These are phyloP conservation scores for Picocystis salinarum DNA, from an alignment of 139 green algal species.

Conservation along the genomic window DNA sequence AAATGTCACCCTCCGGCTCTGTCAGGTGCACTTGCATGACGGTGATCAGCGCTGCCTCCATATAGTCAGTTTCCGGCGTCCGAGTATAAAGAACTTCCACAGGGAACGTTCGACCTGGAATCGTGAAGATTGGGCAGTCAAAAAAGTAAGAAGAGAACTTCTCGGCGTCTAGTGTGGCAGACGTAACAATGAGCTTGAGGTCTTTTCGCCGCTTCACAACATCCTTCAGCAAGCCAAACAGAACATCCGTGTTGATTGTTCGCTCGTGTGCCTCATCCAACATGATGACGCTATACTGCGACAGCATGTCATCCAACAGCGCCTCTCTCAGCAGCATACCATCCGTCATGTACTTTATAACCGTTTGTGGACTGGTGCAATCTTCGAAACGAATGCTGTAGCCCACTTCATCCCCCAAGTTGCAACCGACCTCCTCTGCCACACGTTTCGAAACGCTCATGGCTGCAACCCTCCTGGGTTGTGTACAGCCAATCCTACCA, in stretches of 20 bases:
- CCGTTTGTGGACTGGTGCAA: constrained; percentile 63
- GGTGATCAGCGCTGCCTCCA: constrained; percentile 86
- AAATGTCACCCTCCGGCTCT: constrained; percentile 63
- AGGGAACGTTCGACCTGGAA: constrained; percentile 61
- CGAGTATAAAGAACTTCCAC: constrained; percentile 65
- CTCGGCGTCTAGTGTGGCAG: constrained; percentile 83
- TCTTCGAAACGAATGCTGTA: constrained; percentile 97
- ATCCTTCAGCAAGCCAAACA: constrained; percentile 94
- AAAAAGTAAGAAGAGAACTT: constrained; percentile 94
- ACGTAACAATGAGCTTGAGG: constrained; percentile 68
- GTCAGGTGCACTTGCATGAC: constrained; percentile 87
- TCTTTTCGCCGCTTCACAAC: constrained; percentile 15
- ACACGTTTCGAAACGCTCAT: constrained; percentile 93
- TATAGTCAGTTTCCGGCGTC: constrained; percentile 70
- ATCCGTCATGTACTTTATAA: constrained; percentile 97
- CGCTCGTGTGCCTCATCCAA: constrained; percentile 96
- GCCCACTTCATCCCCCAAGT: constrained; percentile 65
- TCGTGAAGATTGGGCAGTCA: constrained; percentile 74
- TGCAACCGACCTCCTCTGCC: constrained; percentile 71
- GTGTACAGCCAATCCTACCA: constrained; percentile 73
- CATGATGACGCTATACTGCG: constrained; percentile 66
- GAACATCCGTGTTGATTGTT: constrained; percentile 90
- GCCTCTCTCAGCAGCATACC: constrained; percentile 91
- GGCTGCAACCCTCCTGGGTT: constrained; percentile 83
- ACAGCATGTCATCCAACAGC: constrained; percentile 66